Evolutionary conservation across 805 yeast genomes (phyloP).

Genomic region (Teunomyces lycoperdinae): DNA sequence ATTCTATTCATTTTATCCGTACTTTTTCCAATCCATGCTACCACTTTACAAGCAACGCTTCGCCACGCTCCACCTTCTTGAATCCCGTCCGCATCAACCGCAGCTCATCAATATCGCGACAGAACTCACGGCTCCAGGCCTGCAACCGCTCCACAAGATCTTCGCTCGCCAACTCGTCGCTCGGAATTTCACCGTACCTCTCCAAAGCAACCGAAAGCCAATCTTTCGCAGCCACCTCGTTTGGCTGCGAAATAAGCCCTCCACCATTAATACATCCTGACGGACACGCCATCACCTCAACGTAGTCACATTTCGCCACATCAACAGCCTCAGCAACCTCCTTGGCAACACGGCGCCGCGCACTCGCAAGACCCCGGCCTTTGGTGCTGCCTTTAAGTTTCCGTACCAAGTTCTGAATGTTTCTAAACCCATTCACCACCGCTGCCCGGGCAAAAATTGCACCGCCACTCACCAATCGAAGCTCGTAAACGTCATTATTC

Average conservation of each 20-base stretch:
- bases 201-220: constrained; percentile 42
- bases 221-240: constrained; percentile 34
- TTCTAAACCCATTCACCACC: constrained; percentile 86
- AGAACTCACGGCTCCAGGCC: constrained; percentile 36
- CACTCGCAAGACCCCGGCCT: not conserved
- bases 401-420: constrained; percentile 90
- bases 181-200: constrained; percentile 34
- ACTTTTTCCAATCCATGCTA: constrained; percentile 14
- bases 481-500: constrained; percentile 74
- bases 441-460: constrained; percentile 49
- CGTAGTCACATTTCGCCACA: constrained; percentile 68
- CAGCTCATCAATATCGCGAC: constrained; percentile 22
- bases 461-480: constrained; percentile 46
- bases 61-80: constrained; percentile 49
- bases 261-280: constrained; percentile 98
- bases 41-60: constrained; percentile 56
- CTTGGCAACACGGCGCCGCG: constrained; percentile 6
- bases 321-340: constrained; percentile 43
- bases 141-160: constrained; percentile 15
- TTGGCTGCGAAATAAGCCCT: constrained; percentile 68
- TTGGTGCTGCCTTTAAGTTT: constrained; percentile 52
- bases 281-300: constrained; percentile 98
- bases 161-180: constrained; percentile 12
- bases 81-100: constrained; percentile 48
- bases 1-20: no score